These are phyloP conservation scores for Hydnomerulius pinastri DNA, from an alignment of 768 basidiomycete species.

Conservation along the genomic window DNA sequence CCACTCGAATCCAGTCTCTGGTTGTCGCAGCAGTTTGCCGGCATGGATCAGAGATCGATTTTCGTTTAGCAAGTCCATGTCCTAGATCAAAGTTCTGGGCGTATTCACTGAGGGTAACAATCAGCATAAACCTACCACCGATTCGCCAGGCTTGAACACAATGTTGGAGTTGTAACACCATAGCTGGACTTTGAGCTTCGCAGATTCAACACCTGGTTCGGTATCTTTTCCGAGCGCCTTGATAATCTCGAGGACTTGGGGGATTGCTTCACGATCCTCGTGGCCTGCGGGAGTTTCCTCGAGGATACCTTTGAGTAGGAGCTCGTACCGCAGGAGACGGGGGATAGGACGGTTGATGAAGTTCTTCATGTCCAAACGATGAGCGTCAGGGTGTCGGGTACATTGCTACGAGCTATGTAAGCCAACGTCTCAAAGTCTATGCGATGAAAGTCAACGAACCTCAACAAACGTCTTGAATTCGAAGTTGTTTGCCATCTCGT, in stretches of 20 bases:
- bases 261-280: slow-evolving; percentile 81
- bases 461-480: slow-evolving; percentile 84
- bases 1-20: slow-evolving; percentile 86
- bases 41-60: slow-evolving; percentile 83
- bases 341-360: slow-evolving; percentile 94
- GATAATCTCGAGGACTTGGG: slow-evolving; percentile 85
- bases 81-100: slow-evolving; percentile 38
- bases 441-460: slow-evolving; percentile 40
- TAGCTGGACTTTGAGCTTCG: slow-evolving; percentile 87
- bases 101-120: neutral
- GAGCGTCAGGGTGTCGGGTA: slow-evolving; percentile 70
- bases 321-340: slow-evolving; percentile 83
- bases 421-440: too few relatives aligned
- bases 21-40: slow-evolving; percentile 81
- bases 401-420: slow-evolving; percentile 39
- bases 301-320: slow-evolving; percentile 78
- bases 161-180: slow-evolving; percentile 85
- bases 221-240: slow-evolving; percentile 83
- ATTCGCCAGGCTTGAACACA: slow-evolving; percentile 77
- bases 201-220: slow-evolving; percentile 82
- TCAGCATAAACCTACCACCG: slow-evolving; percentile 44
- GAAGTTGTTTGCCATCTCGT: slow-evolving; percentile 81
- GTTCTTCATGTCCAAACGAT: slow-evolving; percentile 86
- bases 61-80: slow-evolving; percentile 88
- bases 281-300: slow-evolving; percentile 74